phyloP scores from a whole-genome alignment of 768 basidiomycete genomes.

The Ramaria sp. region DNA sequence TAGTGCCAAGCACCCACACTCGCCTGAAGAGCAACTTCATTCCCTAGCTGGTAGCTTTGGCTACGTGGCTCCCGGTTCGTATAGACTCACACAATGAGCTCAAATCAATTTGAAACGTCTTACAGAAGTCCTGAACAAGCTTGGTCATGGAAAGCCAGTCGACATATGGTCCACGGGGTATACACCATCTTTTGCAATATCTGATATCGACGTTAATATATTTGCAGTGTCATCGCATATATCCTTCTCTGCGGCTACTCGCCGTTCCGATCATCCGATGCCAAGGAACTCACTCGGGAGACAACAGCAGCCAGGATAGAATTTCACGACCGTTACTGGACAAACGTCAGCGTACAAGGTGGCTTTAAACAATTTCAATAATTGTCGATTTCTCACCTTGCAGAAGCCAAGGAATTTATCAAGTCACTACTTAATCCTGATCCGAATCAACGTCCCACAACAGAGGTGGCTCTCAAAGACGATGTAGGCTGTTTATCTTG shows the following conservation, averaged over 20 bases:
- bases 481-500: constrained; percentile 33
- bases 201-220: background rate
- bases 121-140: constrained; percentile 59
- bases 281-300: constrained; percentile 65
- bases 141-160: constrained; percentile 86
- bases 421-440: constrained; percentile 58
- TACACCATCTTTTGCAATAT: constrained; percentile 15
- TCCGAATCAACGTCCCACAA: constrained; percentile 61
- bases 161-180: constrained; percentile 93
- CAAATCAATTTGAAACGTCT: background rate
- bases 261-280: constrained; percentile 82
- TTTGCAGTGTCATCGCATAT: constrained; percentile 78
- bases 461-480: constrained; percentile 56
- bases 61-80: constrained; percentile 67
- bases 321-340: constrained; percentile 94
- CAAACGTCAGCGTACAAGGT: constrained; percentile 77
- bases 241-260: constrained; percentile 92
- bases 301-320: constrained; percentile 78
- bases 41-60: constrained; percentile 76
- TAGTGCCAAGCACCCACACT: constrained; percentile 76
- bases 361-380: constrained; percentile 8
- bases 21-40: constrained; percentile 57
- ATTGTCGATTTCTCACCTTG: background rate
- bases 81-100: background rate
- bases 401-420: constrained; percentile 78